phyloP scores from a whole-genome alignment of 352 stramenopile species.

The Globisporangium megalacanthum region DNA sequence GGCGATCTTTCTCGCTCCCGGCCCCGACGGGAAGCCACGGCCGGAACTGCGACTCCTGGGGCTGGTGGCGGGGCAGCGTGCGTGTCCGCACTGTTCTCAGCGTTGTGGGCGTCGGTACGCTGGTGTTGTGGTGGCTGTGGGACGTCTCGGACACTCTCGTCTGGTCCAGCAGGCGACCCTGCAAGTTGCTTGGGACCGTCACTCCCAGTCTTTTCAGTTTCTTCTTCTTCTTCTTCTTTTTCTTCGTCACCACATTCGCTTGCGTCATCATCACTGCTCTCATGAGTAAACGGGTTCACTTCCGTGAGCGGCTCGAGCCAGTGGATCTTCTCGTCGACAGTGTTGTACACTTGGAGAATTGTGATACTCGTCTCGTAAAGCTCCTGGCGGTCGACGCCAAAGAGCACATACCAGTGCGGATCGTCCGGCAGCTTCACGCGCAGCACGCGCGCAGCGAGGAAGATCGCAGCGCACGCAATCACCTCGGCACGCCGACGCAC shows the following conservation, averaged over 20 bases:
- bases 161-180: constrained; percentile 1
- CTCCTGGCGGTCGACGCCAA: constrained; percentile 51
- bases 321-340: constrained; percentile 29
- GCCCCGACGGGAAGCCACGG: neutral
- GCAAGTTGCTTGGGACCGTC: neutral
- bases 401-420: constrained; percentile 62
- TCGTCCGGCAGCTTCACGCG: constrained; percentile 45
- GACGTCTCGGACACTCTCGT: neutral
- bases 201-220: neutral
- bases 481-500: constrained; percentile 73
- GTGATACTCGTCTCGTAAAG: constrained; percentile 43
- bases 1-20: constrained; percentile 8
- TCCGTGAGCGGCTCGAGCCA: constrained; percentile 76
- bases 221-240: neutral
- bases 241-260: neutral
- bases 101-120: neutral
- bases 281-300: constrained; percentile 60
- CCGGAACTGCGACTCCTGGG: neutral
- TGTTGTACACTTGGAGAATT: constrained; percentile 58
- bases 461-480: constrained; percentile 89
- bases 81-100: neutral
- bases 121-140: neutral
- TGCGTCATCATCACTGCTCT: constrained; percentile 20
- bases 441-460: constrained; percentile 68
- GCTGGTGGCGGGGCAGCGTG: neutral